Base-by-base conservation (phyloP, 495 filamentous ascomycete genomes). In the Bacidia gigantensis region DNA sequence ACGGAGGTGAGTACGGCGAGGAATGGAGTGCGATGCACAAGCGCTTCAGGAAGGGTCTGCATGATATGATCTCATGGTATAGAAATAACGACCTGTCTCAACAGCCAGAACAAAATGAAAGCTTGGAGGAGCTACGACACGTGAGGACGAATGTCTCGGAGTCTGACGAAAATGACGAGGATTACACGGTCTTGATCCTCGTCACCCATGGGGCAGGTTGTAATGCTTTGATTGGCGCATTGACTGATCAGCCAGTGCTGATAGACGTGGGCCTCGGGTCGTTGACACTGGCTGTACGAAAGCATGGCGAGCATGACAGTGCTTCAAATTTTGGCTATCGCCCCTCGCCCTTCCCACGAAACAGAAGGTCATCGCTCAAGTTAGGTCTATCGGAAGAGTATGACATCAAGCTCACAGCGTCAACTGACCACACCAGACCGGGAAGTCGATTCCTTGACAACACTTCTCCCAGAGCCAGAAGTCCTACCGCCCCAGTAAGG, bases 121-220 rank as follows among this genome's bases (percentile, higher is more conserved):
- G 58, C 55, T 46, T 54, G 54, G 45, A 63, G 56, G 56, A 62
- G 53, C 38, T 54, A 38, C 20, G 24, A 25, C 22, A 11, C 49
- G 40, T 29, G 38, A 51, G n/a, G n/a, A 49, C 18, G 14, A 51
- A 29, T 25, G 58, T 14, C 50, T 52, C n/a, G 46, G 58, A 57
- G 20, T 29, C 40, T 22, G 26, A 9, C n/a, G 68, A 75, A 3
- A 67, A 71, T 12, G 71, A 76, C 2, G 75, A 82, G 22, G 68
- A 74, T 3, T 86, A 97, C 58, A 75, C 85, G 0, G 79, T 97
- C 5, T 66, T 99, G n/a, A 74, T 99, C 25, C 66, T 99, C 11
- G 87, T 99, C 47, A 95, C 93, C 0, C 92, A 99, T 60, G 90
- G 90, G n/a, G 93, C 93, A 11, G 93, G 89, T 46, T 95, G 92